Conservation (phyloP, 2,329 filamentous ascomycete species). For the Rhynchosporium graminicola region DNA sequence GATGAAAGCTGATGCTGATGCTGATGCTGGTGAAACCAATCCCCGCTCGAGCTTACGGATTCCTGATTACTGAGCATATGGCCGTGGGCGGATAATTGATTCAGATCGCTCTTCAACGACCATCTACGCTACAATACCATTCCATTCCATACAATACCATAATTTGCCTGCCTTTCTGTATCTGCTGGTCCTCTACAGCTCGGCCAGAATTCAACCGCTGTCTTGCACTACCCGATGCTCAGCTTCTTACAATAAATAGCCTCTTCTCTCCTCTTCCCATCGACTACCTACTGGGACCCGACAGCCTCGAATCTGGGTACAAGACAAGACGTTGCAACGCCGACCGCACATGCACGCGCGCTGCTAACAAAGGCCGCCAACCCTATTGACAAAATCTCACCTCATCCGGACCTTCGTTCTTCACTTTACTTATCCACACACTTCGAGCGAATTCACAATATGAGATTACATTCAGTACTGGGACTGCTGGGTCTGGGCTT, state of each 20-base stretch:
- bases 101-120: not conserved
- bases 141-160: not conserved
- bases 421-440: conserved; percentile 13
- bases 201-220: not conserved
- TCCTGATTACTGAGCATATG: not conserved
- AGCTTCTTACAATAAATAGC: conserved; percentile 12
- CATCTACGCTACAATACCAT: not conserved
- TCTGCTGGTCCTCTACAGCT: conserved; percentile 3
- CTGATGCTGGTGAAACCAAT: conserved; percentile 4
- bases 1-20: not conserved
- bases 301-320: conserved; percentile 12
- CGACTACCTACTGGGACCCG: not conserved
- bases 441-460: conserved; percentile 20
- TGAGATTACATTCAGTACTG: conserved; percentile 49
- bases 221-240: conserved; percentile 5
- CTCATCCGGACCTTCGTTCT: not conserved
- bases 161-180: not conserved
- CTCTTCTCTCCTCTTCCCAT: not conserved
- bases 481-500: conserved; percentile 55
- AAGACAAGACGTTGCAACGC: conserved; percentile 28
- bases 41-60: conserved; percentile 10
- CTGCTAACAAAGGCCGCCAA: conserved; percentile 9
- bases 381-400: not conserved
- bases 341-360: conserved; percentile 31
- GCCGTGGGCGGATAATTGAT: conserved; percentile 11